Percentiles rank a stretch among this genome's conserved stretches.
Evolutionary conservation across 73 alveolate genomes (phyloP).

Genomic region (Paraurostyla sp.): DNA sequence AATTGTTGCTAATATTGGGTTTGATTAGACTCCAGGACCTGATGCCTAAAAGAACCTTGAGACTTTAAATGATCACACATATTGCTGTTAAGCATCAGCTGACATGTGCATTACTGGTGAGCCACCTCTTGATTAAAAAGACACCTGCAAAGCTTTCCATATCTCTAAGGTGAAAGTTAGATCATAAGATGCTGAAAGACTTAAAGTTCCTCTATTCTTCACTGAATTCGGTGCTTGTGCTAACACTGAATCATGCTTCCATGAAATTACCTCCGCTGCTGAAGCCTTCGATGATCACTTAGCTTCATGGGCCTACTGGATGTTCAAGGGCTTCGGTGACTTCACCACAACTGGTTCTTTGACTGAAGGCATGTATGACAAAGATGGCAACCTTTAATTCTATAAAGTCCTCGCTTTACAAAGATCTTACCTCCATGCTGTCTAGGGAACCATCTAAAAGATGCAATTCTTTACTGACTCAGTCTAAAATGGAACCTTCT

Average conservation of each 20-base stretch:
- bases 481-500: not conserved
- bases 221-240: slow-evolving; percentile 93
- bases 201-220: slow-evolving; percentile 79
- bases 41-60: not conserved
- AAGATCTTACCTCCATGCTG: slow-evolving; percentile 79
- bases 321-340: slow-evolving; percentile 88
- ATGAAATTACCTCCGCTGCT: slow-evolving; percentile 83
- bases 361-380: slow-evolving; percentile 84
- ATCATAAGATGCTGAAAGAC: slow-evolving; percentile 78
- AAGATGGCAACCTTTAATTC: slow-evolving; percentile 80
- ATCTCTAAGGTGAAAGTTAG: slow-evolving; percentile 66
- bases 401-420: slow-evolving; percentile 77
- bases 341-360: slow-evolving; percentile 83
- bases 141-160: slow-evolving; percentile 80
- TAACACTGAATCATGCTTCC: slow-evolving; percentile 78
- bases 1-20: slow-evolving; percentile 67
- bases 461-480: slow-evolving; percentile 26
- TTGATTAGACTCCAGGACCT: slow-evolving; percentile 81
- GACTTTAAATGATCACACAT: slow-evolving; percentile 67
- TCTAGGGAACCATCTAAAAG: slow-evolving; percentile 69
- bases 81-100: slow-evolving; percentile 62
- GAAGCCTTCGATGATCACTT: slow-evolving; percentile 77
- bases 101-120: slow-evolving; percentile 81
- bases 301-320: slow-evolving; percentile 91
- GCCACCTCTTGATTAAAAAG: slow-evolving; percentile 74